Percentiles rank a stretch among this genome's conserved stretches.
Conservation (phyloP, 805 yeast genomes). For the Wickerhamomyces bovis region DNA sequence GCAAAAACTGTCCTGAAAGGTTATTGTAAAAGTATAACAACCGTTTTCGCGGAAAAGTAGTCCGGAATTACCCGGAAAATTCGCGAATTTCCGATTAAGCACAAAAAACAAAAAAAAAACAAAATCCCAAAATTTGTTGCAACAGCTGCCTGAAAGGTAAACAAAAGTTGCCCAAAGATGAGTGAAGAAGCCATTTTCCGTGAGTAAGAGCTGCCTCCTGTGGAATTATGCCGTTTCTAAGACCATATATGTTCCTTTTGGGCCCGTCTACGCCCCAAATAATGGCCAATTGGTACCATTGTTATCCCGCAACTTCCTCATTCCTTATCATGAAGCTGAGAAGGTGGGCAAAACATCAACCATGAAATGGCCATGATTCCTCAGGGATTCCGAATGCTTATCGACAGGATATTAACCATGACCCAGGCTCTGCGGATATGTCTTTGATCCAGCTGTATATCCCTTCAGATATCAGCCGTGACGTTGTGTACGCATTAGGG, state of each 20-base stretch:
- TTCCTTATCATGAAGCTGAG: not conserved
- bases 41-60: not conserved
- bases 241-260: not conserved
- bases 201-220: slow-evolving; percentile 14
- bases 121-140: not conserved
- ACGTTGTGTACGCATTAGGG: slow-evolving; percentile 79
- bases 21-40: not conserved
- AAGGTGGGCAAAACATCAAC: not conserved
- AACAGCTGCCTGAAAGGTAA: not conserved
- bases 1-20: no score
- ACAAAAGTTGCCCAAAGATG: not conserved
- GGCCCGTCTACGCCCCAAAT: not conserved
- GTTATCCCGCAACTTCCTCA: not conserved
- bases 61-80: not conserved
- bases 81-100: not conserved
- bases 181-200: slow-evolving; percentile 37
- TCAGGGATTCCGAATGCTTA: not conserved
- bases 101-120: not conserved
- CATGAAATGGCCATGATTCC: not conserved
- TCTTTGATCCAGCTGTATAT: slow-evolving; percentile 87
- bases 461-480: slow-evolving; percentile 87
- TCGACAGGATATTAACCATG: slow-evolving; percentile 6
- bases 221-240: not conserved
- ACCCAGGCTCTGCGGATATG: slow-evolving; percentile 88
- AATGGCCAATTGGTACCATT: not conserved